phyloP scores from a whole-genome alignment of 768 basidiomycete genomes.

The Agaricus bisporus region DNA sequence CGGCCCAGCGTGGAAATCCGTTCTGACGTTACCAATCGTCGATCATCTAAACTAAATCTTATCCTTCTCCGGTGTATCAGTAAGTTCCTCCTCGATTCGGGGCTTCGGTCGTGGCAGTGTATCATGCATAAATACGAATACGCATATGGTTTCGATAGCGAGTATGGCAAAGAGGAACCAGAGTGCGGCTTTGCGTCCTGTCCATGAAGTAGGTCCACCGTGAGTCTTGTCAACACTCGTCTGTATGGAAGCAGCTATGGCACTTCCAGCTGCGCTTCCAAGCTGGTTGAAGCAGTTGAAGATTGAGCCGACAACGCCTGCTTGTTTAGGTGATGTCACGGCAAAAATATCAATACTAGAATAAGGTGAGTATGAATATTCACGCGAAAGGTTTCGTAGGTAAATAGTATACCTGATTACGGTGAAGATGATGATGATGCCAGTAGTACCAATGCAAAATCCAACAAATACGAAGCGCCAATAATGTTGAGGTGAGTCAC shows the following conservation, averaged over 20 bases:
- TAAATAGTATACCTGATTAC: not conserved
- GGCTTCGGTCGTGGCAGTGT: too few species aligned
- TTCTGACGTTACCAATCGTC: too few species aligned
- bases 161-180: not conserved
- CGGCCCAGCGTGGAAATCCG: too few species aligned
- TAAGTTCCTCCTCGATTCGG: too few species aligned
- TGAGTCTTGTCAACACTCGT: constrained; percentile 22
- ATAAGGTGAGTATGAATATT: constrained; percentile 21
- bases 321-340: constrained; percentile 34
- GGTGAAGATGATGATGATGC: constrained; percentile 34
- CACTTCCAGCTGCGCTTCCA: constrained; percentile 40
- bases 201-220: not conserved
- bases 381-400: constrained; percentile 19
- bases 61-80: too few species aligned
- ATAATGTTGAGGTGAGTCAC: constrained; percentile 31
- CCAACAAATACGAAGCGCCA: constrained; percentile 41
- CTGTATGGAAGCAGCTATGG: constrained; percentile 40
- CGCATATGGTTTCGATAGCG: not conserved
- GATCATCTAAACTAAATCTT: too few species aligned
- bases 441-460: constrained; percentile 37
- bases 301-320: constrained; percentile 47
- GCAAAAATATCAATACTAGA: constrained; percentile 41
- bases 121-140: not conserved
- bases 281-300: constrained; percentile 46
- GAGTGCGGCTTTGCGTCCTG: not conserved